These are phyloP conservation scores for Porcisia deanei DNA, from an alignment of 208 protist genomes.

Conservation along the genomic window DNA sequence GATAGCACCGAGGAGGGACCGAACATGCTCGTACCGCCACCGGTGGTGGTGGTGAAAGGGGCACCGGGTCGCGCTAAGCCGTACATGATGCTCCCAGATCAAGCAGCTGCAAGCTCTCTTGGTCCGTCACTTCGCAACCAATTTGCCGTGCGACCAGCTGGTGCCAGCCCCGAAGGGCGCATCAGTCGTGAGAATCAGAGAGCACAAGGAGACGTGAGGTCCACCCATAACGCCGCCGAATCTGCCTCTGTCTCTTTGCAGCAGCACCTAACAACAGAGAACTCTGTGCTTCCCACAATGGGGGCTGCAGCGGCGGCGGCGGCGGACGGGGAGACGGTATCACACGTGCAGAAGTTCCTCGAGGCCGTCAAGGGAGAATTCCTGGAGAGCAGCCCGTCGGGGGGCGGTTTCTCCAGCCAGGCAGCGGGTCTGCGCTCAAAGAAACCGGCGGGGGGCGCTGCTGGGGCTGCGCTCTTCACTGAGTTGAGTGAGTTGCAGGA, in stretches of 20 bases:
- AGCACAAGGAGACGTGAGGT: not conserved
- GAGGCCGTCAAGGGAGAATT: slow-evolving; percentile 12
- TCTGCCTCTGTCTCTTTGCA: not conserved
- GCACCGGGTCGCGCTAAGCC: slow-evolving; percentile 12
- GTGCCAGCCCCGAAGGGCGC: not conserved
- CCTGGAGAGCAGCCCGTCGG: not conserved
- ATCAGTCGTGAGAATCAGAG: too few species aligned
- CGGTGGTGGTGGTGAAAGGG: slow-evolving; percentile 18
- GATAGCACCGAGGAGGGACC: not conserved
- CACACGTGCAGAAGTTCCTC: slow-evolving; percentile 32
- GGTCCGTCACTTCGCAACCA: slow-evolving; percentile 14
- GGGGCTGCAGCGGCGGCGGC: slow-evolving; percentile 31
- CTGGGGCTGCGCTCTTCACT: slow-evolving; percentile 16
- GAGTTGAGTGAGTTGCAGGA: slow-evolving; percentile 67
- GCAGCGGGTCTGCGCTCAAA: not conserved
- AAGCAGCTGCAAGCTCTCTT: slow-evolving; percentile 16
- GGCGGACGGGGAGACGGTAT: slow-evolving; percentile 22
- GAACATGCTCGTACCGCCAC: not conserved
- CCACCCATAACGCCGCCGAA: not conserved
- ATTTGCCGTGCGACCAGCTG: not conserved
- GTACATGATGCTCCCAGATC: slow-evolving; percentile 25
- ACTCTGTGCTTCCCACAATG: slow-evolving; percentile 32
- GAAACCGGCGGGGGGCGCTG: slow-evolving; percentile 5
- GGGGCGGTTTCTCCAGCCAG: not conserved
- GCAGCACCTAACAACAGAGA: not conserved